A percentile compares a stretch with the other conserved stretches of the same genome.
Evolutionary conservation across 169 alveolate species (phyloP).

Genomic region (Cryptosporidium sp.): DNA sequence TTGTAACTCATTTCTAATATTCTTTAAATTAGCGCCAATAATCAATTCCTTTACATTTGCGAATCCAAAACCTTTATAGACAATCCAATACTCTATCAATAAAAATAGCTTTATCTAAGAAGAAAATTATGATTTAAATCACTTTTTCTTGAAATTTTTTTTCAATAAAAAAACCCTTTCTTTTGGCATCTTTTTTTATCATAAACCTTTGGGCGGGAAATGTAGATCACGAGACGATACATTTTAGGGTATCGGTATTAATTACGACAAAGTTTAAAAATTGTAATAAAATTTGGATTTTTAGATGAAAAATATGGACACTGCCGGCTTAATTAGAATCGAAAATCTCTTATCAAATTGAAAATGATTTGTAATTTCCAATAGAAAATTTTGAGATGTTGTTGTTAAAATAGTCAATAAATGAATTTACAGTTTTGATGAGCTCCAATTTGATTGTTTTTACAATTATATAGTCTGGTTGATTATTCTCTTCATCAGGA

Average conservation of each 20-base stretch:
- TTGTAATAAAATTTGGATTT: neutral
- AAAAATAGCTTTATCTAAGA: neutral
- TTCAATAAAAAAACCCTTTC: neutral
- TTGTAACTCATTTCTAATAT: conserved; percentile 20
- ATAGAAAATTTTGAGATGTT: conserved; percentile 21
- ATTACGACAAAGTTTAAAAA: neutral
- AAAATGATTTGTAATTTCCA: conserved; percentile 2
- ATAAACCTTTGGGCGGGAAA: conserved; percentile 6
- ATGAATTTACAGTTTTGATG: conserved; percentile 6
- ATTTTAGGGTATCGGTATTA: conserved; percentile 1
- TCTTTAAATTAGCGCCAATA: neutral
- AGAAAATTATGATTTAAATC: neutral
- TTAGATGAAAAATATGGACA: neutral
- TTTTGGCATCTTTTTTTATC: neutral
- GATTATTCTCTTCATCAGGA: neutral
- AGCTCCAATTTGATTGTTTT: neutral
- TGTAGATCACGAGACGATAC: neutral
- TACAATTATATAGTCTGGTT: conserved; percentile 4
- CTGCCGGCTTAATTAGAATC: neutral
- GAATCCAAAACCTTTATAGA: neutral
- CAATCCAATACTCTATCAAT: neutral
- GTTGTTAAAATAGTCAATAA: conserved; percentile 19
- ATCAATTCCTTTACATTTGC: neutral
- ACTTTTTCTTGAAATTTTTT: neutral
- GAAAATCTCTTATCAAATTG: neutral